Conservation (phyloP, 176 grass and related monocot species). For the Phragmites australis region DNA sequence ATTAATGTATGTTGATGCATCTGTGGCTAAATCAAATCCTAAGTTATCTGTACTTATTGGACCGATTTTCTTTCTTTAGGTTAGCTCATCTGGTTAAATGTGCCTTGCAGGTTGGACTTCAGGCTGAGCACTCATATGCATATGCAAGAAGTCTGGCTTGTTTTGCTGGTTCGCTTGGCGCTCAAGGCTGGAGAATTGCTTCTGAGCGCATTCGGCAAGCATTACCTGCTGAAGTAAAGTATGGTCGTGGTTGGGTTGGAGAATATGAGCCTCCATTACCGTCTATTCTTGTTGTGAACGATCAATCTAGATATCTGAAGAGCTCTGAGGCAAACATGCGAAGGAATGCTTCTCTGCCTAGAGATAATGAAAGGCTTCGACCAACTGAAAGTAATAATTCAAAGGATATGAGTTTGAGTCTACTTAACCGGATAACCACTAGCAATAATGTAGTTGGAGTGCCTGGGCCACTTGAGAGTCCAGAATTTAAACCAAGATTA, state of each 20-base stretch:
- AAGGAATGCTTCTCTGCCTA: conserved; percentile 40
- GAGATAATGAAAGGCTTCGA: conserved; percentile 38
- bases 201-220: conserved; percentile 76
- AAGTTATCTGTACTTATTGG: background rate
- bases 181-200: conserved; percentile 77
- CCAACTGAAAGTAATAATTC: conserved; percentile 35
- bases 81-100: conserved; percentile 44
- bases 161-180: conserved; percentile 79
- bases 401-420: conserved; percentile 50
- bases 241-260: conserved; percentile 91
- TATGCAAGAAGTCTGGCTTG: conserved; percentile 93
- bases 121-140: conserved; percentile 71
- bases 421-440: conserved; percentile 37
- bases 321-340: conserved; percentile 38
- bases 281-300: conserved; percentile 58
- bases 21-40: conserved; percentile 37
- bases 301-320: conserved; percentile 36
- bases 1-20: conserved; percentile 61
- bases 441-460: conserved; percentile 46
- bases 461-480: conserved; percentile 52
- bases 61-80: conserved; percentile 3
- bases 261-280: conserved; percentile 76
- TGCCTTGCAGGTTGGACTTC: conserved; percentile 66
- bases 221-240: conserved; percentile 75
- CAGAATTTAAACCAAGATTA: conserved; percentile 56